Conservation (phyloP, 2,329 filamentous ascomycete species). For the Ceratocystis lukuohia region DNA sequence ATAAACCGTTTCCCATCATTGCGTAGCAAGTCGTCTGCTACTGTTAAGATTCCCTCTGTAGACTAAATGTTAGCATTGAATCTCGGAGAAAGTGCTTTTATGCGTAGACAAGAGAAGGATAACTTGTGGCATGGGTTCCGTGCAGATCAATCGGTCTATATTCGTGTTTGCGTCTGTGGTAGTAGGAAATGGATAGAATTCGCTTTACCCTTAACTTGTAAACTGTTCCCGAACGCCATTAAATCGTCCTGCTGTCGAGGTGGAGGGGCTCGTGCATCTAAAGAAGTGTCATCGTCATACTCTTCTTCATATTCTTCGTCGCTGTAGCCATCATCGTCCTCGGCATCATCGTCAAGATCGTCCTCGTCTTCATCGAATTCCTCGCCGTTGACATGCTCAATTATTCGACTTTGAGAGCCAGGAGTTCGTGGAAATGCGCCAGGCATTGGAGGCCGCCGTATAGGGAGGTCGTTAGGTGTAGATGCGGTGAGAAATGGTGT, state of each 20-base stretch:
- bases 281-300: constrained; percentile 52
- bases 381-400: constrained; percentile 43
- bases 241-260: constrained; percentile 57
- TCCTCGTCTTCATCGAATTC: constrained; percentile 42
- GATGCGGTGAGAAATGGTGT: constrained; percentile 15
- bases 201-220: constrained; percentile 71
- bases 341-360: constrained; percentile 43
- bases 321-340: constrained; percentile 23
- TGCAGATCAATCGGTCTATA: too few relatives aligned
- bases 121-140: background rate
- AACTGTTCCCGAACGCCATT: constrained; percentile 92
- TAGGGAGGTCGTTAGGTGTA: constrained; percentile 45
- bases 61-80: constrained; percentile 30
- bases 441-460: constrained; percentile 45
- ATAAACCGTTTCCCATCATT: constrained; percentile 99
- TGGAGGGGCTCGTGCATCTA: constrained; percentile 45
- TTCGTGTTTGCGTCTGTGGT: too few relatives aligned
- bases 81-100: background rate
- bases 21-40: constrained; percentile 94
- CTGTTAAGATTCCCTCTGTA: constrained; percentile 71
- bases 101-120: background rate
- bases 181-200: too few relatives aligned
- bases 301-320: constrained; percentile 41
- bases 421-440: constrained; percentile 50
- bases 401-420: constrained; percentile 61